phyloP scores from a whole-genome alignment of 305 asterid species.

The Withania somnifera region DNA sequence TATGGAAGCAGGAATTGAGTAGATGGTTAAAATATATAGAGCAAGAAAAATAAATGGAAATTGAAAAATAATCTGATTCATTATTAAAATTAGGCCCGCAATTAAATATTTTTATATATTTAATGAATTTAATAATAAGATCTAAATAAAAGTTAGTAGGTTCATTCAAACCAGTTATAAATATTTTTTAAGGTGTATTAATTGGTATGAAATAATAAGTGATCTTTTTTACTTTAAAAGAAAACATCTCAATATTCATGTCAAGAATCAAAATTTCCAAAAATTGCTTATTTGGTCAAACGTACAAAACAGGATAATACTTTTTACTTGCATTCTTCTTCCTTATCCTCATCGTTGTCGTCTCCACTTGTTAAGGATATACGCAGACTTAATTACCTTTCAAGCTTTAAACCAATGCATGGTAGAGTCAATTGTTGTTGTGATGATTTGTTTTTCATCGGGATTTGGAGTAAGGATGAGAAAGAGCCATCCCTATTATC shows the following conservation, averaged over 20 bases:
- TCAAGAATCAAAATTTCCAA: neutral
- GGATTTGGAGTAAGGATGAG: neutral
- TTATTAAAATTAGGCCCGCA: no score
- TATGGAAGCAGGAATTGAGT: no score
- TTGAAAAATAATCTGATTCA: no score
- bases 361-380: neutral
- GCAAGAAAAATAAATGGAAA: no score
- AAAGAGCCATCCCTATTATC: neutral
- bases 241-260: neutral
- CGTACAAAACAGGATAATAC: rapidly evolving
- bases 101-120: no score
- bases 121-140: no score
- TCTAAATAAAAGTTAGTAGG: no score
- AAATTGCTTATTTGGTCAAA: neutral
- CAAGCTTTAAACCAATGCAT: neutral
- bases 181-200: no score
- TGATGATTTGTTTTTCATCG: neutral
- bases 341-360: neutral
- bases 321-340: neutral
- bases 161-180: no score
- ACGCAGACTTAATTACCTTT: neutral
- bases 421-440: neutral
- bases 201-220: no score
- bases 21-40: no score
- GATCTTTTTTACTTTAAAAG: neutral